Evolutionary conservation across 2,329 filamentous ascomycete genomes (phyloP).

Genomic region (Paecilomyces dactylethromorphus): DNA sequence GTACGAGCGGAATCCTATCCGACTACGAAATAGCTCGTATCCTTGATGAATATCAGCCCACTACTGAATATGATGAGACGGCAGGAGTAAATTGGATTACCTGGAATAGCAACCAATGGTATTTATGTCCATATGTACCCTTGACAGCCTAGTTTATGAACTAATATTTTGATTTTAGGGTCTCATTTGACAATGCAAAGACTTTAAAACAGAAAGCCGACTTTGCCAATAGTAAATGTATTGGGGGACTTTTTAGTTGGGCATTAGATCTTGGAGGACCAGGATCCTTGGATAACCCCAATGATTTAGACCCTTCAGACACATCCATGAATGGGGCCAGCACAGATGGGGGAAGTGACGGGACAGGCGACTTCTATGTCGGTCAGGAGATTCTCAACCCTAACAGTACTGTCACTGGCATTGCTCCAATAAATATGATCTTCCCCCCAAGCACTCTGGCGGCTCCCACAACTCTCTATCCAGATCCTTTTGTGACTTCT

Average conservation of each 20-base stretch:
- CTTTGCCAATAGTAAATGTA: slow-evolving; percentile 11
- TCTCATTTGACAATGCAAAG: slow-evolving; percentile 11
- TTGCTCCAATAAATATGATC: neutral
- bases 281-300: slow-evolving; percentile 5
- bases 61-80: slow-evolving; percentile 1
- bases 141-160: neutral
- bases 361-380: neutral
- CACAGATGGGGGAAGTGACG: neutral
- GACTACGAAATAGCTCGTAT: neutral
- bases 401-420: neutral
- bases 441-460: neutral
- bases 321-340: neutral
- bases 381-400: neutral
- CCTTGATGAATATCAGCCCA: neutral
- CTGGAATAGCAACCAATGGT: slow-evolving; percentile 9
- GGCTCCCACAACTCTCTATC: neutral
- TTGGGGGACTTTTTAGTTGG: slow-evolving; percentile 13
- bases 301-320: neutral
- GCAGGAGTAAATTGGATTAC: slow-evolving; percentile 11
- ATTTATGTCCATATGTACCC: neutral
- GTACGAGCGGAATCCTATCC: neutral
- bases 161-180: slow-evolving; percentile 3
- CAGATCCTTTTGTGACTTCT: neutral
- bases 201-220: slow-evolving; percentile 12
- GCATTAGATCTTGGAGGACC: slow-evolving; percentile 11